Conservation (phyloP, 2,329 filamentous ascomycete genomes). For the Sporothrix phasma region DNA sequence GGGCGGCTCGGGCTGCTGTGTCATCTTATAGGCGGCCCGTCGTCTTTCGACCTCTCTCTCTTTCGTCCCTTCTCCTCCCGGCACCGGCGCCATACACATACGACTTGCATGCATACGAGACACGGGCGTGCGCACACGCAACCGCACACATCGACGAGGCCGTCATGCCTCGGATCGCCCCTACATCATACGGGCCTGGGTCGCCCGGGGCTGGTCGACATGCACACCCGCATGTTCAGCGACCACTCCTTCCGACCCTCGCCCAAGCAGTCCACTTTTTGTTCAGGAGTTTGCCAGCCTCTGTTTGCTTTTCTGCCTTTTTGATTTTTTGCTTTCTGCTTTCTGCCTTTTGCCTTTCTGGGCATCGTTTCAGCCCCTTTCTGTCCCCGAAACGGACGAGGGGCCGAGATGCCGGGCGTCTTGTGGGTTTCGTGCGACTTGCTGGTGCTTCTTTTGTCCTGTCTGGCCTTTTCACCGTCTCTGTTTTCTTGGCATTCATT, state of each 20-base stretch:
- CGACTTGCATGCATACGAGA: not conserved
- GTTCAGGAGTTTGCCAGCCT: not conserved
- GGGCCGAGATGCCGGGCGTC: constrained; percentile 2
- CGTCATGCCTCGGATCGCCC: constrained; percentile 2
- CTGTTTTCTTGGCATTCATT: not conserved
- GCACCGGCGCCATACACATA: not conserved
- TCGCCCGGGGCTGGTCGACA: not conserved
- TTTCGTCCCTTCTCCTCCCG: not conserved
- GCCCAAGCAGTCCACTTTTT: not conserved
- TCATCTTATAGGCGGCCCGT: constrained; percentile 36
- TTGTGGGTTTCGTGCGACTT: not conserved
- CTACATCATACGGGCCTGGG: not conserved
- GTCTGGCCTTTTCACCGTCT: not conserved
- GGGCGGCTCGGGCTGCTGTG: constrained; percentile 38
- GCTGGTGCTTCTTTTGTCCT: not conserved
- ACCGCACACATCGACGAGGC: not conserved
- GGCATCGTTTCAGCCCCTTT: not conserved
- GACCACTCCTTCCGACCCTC: not conserved
- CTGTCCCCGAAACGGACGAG: not conserved
- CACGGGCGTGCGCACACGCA: not conserved
- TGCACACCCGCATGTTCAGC: not conserved
- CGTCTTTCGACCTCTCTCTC: no score
- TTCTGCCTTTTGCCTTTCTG: no score
- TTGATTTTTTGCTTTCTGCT: no score
- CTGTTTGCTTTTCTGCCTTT: not conserved